Base-by-base conservation (phyloP, 2,329 filamentous ascomycete genomes). In the Emydomyces testavorans region DNA sequence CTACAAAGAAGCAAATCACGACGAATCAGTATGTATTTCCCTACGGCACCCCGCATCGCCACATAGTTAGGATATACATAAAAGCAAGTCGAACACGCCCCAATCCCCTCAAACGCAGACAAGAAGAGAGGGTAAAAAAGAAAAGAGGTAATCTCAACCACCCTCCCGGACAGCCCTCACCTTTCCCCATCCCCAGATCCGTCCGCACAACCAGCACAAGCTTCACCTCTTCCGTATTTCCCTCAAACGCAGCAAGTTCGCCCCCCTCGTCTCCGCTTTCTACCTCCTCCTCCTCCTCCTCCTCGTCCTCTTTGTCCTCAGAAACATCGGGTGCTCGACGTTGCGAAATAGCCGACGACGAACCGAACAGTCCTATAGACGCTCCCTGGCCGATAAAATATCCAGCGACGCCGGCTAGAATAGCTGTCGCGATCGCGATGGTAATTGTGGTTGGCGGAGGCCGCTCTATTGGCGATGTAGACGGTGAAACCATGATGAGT, bases 131-230 rank as follows among this genome's bases (percentile, higher is more conserved):
- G 20, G 15, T 32, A 29, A 20, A 45, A 41, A 24, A 29, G 15
- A 37, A n/a, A 36, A n/a, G 31, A 2, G 21, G 39, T 31, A 41
- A 20, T 48, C 16, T n/a, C 11, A 46, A 26, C 6, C 45, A n/a
- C n/a, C n/a, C n/a, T n/a, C 5, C 6, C 28, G 20, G 23, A 6
- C 28, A 51, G 38, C 11, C 4, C 72, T 35, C 71, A 92, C 90
- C 90, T 71, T 94, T 96, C 7, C 85, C 92, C 92, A 98, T 98
- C 58, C 90, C 90, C 59, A 98, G 68, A 69, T 98, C 92, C 15
- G 87, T 94, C 62, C 92, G 73, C 48, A 96, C 90, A 3, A 94
- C 86, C 28, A 98, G 72, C 11, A 95, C 86, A 50, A 96, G 73
- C 70, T 96, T 96, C 72, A 90, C 94, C 65, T 95, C 89, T 66